phyloP scores from a whole-genome alignment of 352 stramenopile species.

The Thraustotheca clavata region DNA sequence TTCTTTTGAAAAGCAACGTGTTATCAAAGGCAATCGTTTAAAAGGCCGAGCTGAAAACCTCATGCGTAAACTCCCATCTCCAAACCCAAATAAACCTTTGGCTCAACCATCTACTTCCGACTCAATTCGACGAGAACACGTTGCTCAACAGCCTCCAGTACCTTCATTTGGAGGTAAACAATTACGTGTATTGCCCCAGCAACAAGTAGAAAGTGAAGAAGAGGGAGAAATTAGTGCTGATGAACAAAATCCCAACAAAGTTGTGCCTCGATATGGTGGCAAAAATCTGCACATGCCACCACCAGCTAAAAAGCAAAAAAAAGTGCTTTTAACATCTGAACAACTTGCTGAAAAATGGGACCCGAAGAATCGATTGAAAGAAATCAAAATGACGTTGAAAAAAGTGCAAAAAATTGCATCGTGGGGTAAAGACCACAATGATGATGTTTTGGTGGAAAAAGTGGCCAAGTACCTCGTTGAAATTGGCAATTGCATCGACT shows the following conservation, averaged over 20 bases:
- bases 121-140: slow-evolving; percentile 16
- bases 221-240: slow-evolving; percentile 10
- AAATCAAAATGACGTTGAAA: slow-evolving; percentile 73
- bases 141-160: slow-evolving; percentile 2
- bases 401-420: slow-evolving; percentile 81
- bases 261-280: slow-evolving; percentile 4
- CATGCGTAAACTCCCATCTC: slow-evolving; percentile 58
- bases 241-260: not conserved
- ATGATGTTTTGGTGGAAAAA: slow-evolving; percentile 80
- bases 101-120: not conserved
- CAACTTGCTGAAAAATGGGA: slow-evolving; percentile 72
- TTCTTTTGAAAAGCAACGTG: slow-evolving; percentile 68
- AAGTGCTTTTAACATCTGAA: slow-evolving; percentile 34
- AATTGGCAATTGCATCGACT: slow-evolving; percentile 72
- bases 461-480: slow-evolving; percentile 80
- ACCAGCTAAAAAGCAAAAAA: not conserved
- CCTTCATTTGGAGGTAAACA: slow-evolving; percentile 12
- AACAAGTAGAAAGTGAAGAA: slow-evolving; percentile 1
- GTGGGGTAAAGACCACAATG: slow-evolving; percentile 73
- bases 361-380: slow-evolving; percentile 57
- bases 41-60: slow-evolving; percentile 81
- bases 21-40: slow-evolving; percentile 69
- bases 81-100: slow-evolving; percentile 15
- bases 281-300: slow-evolving; percentile 17
- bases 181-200: not conserved